Evolutionary conservation across 176 grass and related monocot genomes (phyloP).

Genomic region (Carex kokanica): DNA sequence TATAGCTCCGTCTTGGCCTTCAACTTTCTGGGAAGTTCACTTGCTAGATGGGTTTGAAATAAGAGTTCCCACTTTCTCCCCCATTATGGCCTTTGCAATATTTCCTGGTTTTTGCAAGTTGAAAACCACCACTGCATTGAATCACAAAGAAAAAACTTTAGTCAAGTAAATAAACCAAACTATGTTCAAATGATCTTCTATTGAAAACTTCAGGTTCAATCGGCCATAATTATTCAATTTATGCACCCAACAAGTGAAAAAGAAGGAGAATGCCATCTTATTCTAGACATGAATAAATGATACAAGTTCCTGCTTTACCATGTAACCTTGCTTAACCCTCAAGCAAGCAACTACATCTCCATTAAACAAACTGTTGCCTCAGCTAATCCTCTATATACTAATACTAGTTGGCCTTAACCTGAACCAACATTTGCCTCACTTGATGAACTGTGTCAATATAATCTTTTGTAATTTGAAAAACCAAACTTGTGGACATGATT

Average conservation of each 20-base stretch:
- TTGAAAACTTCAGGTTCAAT: background rate
- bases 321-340: background rate
- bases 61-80: constrained; percentile 84
- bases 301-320: background rate
- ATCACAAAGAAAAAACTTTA: background rate
- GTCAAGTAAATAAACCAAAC: background rate
- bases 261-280: background rate
- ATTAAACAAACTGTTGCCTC: background rate
- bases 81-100: constrained; percentile 88
- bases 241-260: no score
- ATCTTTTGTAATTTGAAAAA: background rate
- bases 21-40: constrained; percentile 31
- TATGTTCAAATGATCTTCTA: background rate
- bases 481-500: background rate
- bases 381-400: background rate
- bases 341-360: background rate
- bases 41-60: constrained; percentile 36
- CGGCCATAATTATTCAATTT: no score
- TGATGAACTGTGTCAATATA: background rate
- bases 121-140: constrained; percentile 83
- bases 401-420: background rate
- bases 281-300: background rate
- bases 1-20: constrained; percentile 42
- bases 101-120: constrained; percentile 88
- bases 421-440: background rate